Percentiles rank a stretch among this genome's conserved stretches.
These are phyloP conservation scores for Ananas comosus DNA, from an alignment of 176 grass and related monocot genomes.

Conservation along the genomic window DNA sequence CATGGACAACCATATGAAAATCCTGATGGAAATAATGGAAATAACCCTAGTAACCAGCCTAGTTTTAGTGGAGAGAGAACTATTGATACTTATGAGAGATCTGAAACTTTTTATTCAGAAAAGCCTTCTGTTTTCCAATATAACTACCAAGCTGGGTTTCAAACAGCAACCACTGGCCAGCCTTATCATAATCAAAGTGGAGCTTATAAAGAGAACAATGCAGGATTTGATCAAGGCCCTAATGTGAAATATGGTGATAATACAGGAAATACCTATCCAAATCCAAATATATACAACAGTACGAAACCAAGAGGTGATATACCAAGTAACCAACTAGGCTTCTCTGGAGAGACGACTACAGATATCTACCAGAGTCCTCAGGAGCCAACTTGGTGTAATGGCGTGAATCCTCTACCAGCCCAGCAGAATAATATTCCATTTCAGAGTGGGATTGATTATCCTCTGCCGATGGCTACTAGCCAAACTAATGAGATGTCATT, in stretches of 20 bases:
- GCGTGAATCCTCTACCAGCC: neutral
- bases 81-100: constrained; percentile 21
- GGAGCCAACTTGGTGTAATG: too few species aligned
- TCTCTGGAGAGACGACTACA: constrained; percentile 22
- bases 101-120: constrained; percentile 16
- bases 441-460: constrained; percentile 17
- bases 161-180: constrained; percentile 7
- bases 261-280: constrained; percentile 24
- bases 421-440: constrained; percentile 18
- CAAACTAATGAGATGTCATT: constrained; percentile 17
- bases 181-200: constrained; percentile 26
- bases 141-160: neutral
- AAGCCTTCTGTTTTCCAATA: neutral
- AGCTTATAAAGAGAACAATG: constrained; percentile 16
- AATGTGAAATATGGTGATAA: constrained; percentile 31
- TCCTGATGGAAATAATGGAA: constrained; percentile 2
- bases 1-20: constrained; percentile 22
- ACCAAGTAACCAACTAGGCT: constrained; percentile 20
- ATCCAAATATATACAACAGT: constrained; percentile 21
- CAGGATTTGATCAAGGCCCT: constrained; percentile 31
- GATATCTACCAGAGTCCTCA: constrained; percentile 17
- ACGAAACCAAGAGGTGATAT: constrained; percentile 1
- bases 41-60: constrained; percentile 18
- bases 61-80: constrained; percentile 22
- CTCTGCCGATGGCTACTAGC: constrained; percentile 7